Evolutionary conservation across 2,329 filamentous ascomycete species (phyloP), one percentile per base, ranked within the genome.

Genomic region (Apiospora aurea): DNA sequence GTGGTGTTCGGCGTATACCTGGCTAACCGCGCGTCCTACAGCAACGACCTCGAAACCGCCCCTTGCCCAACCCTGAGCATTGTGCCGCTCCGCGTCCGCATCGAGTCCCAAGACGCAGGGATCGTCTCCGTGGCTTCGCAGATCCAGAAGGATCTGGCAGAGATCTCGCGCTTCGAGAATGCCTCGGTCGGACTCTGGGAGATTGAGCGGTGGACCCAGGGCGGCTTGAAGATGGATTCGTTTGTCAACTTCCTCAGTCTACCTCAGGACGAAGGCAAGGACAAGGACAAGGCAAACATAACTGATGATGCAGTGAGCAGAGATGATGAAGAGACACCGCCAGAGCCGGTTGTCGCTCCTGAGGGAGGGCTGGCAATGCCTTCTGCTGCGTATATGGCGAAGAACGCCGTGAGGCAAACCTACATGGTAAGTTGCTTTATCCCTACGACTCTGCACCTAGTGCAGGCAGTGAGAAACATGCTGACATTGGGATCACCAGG

Each of bases 211-310:
- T 97, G 94, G 94, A 96, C 93, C 0, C 43, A 44, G 14, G 57
- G 57, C 0, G 92, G 92, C 0, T 82, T 94, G 1, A 84, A 81
- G 70, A 81, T 97, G 0, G 88, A 93, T 75, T 90, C 88, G 0
- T 96, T 94, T 82, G 90, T 97, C 76, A 98, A 98, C 79, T 96
- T 97, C 75, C 81, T 97, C 24, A 90, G 86, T 69, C 80, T 90
- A 6, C 87, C 87, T 26, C 70, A 73, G 44, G 14, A 11, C 29
- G 44, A 64, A 46, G 46, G 18, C 49, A n/a, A 14, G 21, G 4
- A 11, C n/a, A 24, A 47, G 41, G 4, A 11, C n/a, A 24, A 47
- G 41, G 8, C 11, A 34, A 24, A 38, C 34, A 51, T 10, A 49
- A 29, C 26, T 29, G 18, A n/a, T 21, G 16, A 21, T 47, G 34